These are phyloP conservation scores for Darksidea phi DNA, from an alignment of 495 filamentous ascomycete species.

Conservation along the genomic window DNA sequence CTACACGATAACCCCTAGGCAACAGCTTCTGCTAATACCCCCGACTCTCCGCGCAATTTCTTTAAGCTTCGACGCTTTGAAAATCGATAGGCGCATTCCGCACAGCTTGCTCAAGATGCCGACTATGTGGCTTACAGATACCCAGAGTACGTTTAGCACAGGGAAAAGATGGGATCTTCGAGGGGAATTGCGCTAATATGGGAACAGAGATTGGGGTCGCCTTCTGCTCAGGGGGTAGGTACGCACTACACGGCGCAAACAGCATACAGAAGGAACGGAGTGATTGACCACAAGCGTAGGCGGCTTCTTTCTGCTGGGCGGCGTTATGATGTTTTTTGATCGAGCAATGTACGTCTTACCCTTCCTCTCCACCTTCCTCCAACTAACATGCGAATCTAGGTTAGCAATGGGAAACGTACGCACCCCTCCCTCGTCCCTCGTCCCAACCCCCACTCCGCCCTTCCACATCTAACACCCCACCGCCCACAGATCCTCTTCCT, in stretches of 20 bases:
- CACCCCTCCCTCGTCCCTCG: conserved; percentile 7
- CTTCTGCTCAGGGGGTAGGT: conserved; percentile 94
- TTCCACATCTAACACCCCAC: background rate
- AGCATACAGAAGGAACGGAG: background rate
- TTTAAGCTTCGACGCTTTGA: background rate
- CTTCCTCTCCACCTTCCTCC: conserved; percentile 2
- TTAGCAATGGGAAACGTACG: conserved; percentile 86
- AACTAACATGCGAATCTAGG: conserved; percentile 44
- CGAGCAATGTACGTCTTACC: conserved; percentile 70
- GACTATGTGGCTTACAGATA: conserved; percentile 92
- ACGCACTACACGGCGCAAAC: conserved; percentile 24
- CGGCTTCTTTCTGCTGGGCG: conserved; percentile 87
- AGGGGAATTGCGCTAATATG: background rate
- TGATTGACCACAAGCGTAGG: conserved; percentile 47
- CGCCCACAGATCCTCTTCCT: conserved; percentile 85
- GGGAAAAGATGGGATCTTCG: background rate
- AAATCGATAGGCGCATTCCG: background rate
- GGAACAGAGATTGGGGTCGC: conserved; percentile 83
- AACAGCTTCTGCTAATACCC: conserved; percentile 2
- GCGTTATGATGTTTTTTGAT: conserved; percentile 95
- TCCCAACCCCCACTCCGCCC: background rate
- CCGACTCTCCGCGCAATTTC: background rate
- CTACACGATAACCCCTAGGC: conserved; percentile 6
- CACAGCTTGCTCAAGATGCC: conserved; percentile 50
- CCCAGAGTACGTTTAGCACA: conserved; percentile 71